Evolutionary conservation across 495 filamentous ascomycete species (phyloP), one percentile per base, ranked within the genome.

Genomic region (Podospora pseudoanserina): DNA sequence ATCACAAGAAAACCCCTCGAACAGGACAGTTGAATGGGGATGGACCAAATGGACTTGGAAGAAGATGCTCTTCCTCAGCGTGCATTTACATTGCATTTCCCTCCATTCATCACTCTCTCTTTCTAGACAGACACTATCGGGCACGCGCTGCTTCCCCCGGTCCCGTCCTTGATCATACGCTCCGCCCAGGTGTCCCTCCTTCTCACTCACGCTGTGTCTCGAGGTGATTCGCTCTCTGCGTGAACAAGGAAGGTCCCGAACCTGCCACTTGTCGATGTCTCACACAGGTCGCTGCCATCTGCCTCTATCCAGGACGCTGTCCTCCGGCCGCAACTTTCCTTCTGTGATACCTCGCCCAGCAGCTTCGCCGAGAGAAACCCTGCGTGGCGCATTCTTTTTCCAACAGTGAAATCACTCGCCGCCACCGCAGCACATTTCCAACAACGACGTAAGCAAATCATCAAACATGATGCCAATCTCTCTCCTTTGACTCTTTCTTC

Each of bases 221-320:
- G 34, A 39, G 34, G 34, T 39, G 34, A 39, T 39, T 39, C 34
- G 34, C 34, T 39, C 34, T 11, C 4, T 39, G 20, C 54, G 34
- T 39, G 11, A 39, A 39, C 34, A 39, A 11, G 34, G 34, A 39
- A 39, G 34, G 34, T 57, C 54, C 20, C 5, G 20, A 57, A 20
- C 16, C 18, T 44, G 75, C 71, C 75, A 75, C 73, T 70, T 76
- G 74, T 73, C 71, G 67, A 64, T 76, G 73, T 75, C 73, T 76
- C 74, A 76, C 65, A 68, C 67, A 68, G 67, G 56, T 61, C 67
- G 68, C 72, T 72, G 68, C 54, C 70, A 68, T 68, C 66, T 74
- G 56, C 70, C 62, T 69, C 71, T 64, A 67, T 56, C 66, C 60
- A 9, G 26, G 23, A 18, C 16, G 16, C 30, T 63, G 61, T 67